Percentiles rank a stretch among this genome's conserved stretches.
Conservation (phyloP, 202 grass and related monocot genomes). For the Schoenoplectus tabernaemontani region DNA sequence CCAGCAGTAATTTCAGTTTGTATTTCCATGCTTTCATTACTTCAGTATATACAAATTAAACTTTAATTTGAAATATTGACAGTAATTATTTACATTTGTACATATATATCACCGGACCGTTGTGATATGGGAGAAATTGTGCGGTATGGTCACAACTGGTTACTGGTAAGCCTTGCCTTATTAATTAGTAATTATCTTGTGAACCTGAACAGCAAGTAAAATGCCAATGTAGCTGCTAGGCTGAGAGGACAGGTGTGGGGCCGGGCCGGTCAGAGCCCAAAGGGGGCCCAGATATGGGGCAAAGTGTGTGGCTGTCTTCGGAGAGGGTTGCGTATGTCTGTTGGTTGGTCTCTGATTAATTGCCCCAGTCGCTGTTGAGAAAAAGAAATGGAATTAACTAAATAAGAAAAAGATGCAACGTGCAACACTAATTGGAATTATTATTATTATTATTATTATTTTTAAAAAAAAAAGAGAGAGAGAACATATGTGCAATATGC, state of each 20-base stretch:
- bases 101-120: too few species aligned
- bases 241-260: slow-evolving; percentile 1
- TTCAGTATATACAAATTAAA: too few species aligned
- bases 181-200: too few species aligned
- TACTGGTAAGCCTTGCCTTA: too few species aligned
- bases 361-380: background rate
- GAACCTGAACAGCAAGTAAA: background rate
- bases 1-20: too few species aligned
- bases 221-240: background rate
- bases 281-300: slow-evolving; percentile 8
- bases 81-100: too few species aligned
- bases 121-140: too few species aligned
- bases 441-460: background rate
- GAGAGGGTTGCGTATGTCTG: background rate
- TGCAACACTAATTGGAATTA: too few species aligned
- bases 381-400: background rate
- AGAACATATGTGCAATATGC: background rate
- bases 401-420: background rate
- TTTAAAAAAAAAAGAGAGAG: background rate
- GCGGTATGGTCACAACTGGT: too few species aligned
- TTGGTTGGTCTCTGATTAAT: slow-evolving; percentile 11
- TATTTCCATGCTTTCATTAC: too few species aligned
- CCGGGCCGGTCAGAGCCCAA: background rate
- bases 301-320: background rate
- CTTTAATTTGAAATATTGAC: too few species aligned